Evolutionary conservation across 2,329 filamentous ascomycete genomes (phyloP), one percentile per base, ranked within the genome.

Genomic region (Neonectria punicea): DNA sequence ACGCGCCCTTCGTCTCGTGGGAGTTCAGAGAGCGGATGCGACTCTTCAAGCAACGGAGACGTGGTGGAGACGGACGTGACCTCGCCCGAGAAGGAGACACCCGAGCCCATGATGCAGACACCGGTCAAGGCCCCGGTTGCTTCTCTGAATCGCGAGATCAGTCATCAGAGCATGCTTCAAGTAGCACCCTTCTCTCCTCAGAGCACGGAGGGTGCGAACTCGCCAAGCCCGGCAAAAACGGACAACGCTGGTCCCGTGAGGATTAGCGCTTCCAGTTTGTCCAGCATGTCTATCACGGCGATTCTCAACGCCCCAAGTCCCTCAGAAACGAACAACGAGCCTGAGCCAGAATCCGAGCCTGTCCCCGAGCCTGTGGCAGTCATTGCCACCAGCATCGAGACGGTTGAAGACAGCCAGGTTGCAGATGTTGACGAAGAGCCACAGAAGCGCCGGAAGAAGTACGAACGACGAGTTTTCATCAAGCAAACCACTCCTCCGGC

Each of bases 21-120:
- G 18, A 82, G 78, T 63, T 85, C 82, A 5, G 67, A 73, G 5
- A 76, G 75, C 43, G 68, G 61, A 5, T 75, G 73, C 55, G 69
- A 66, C 20, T 71, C 73, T 7, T 76, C 72, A 1, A 75, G 70
- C 62, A 75, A 66, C 14, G 76, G 68, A 6, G 75, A 75, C 20
- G 73, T 72, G 10, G 60, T 72, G 0, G 79, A 81, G 49, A 81
- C 80, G 3, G 85, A 87, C 53, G 80, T 78, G 4, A 87, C 86
- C 0, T 83, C 85, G 1, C 85, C 86, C 0, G 84, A 85, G 41
- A 81, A 83, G 56, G 83, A 86, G 44, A 80, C 77, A 2, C 81
- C 83, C 2, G 81, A 81, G 20, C 78, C 80, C 6, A 58, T 73
- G 2, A 65, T 80, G 5, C 71, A 79, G 11, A 76, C 75, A 1